Evolutionary conservation across 352 stramenopile species (phyloP).

Genomic region (Hyaloperonospora brassicae): DNA sequence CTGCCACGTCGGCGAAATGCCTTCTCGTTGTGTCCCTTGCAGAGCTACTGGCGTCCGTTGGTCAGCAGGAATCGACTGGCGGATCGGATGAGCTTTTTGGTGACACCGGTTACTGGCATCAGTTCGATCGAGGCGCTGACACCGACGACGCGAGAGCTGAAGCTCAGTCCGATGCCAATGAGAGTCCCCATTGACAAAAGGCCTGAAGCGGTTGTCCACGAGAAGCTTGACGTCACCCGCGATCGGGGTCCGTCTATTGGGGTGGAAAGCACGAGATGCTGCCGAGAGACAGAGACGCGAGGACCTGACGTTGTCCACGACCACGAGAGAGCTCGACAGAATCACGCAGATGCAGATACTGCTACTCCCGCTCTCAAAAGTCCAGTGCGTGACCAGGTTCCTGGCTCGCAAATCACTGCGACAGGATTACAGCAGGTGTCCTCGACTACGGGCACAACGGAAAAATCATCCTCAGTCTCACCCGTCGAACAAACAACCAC

Average conservation of each 20-base stretch:
- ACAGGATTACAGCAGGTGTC: conserved; percentile 6
- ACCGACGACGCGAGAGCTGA: conserved; percentile 12
- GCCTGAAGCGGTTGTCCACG: conserved; percentile 1
- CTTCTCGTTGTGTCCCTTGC: not conserved
- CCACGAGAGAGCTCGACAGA: conserved; percentile 6
- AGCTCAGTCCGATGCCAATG: conserved; percentile 11
- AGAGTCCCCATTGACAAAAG: conserved; percentile 1
- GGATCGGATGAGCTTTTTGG: conserved; percentile 5
- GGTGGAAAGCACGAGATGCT: conserved; percentile 5
- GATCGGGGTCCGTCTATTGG: conserved; percentile 14
- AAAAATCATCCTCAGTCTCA: conserved; percentile 11
- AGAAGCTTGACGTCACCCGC: conserved; percentile 2
- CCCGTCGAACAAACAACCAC: conserved; percentile 2
- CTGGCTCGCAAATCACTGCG: conserved; percentile 1
- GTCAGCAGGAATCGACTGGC: conserved; percentile 15
- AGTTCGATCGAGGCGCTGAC: too few species aligned
- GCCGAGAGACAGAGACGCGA: conserved; percentile 12
- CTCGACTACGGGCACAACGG: conserved; percentile 17
- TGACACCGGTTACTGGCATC: not conserved
- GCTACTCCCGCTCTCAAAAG: conserved; percentile 1
- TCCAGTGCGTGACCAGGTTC: conserved; percentile 1
- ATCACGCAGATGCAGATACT: conserved; percentile 9
- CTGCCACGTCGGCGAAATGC: too few species aligned
- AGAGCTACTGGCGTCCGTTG: conserved; percentile 40
- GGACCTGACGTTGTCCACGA: conserved; percentile 2